phyloP scores from a whole-genome alignment of 768 basidiomycete genomes.

The Xerocomellus intermedius region DNA sequence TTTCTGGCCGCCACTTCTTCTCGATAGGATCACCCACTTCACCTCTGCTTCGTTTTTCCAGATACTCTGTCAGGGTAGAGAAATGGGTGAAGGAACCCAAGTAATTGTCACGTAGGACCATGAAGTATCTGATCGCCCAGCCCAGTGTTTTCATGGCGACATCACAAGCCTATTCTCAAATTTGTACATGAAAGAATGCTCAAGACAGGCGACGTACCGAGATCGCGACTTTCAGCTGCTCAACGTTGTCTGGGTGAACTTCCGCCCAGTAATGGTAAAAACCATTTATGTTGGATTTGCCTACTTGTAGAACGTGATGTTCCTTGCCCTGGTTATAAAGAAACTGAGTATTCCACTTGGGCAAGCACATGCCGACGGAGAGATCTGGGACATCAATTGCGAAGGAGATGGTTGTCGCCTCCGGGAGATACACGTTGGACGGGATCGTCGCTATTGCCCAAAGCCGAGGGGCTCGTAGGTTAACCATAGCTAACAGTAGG shows the following conservation, averaged over 20 bases:
- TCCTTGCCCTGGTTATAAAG: conserved; percentile 62
- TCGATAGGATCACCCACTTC: conserved; percentile 80
- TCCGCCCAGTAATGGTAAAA: conserved; percentile 75
- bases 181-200: background rate
- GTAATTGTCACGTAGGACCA: conserved; percentile 91
- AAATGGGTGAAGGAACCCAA: conserved; percentile 94
- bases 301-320: conserved; percentile 59
- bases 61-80: conserved; percentile 81
- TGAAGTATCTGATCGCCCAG: conserved; percentile 86
- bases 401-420: conserved; percentile 67
- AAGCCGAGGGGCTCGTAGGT: conserved; percentile 57
- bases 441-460: conserved; percentile 55
- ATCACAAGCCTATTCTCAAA: conserved; percentile 42
- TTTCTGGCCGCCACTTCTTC: conserved; percentile 75
- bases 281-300: conserved; percentile 55
- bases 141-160: conserved; percentile 71
- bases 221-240: conserved; percentile 71
- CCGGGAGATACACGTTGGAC: conserved; percentile 70
- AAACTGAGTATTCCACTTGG: conserved; percentile 86
- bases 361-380: conserved; percentile 61
- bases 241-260: conserved; percentile 67
- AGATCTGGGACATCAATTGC: conserved; percentile 57
- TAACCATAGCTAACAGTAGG: conserved; percentile 61
- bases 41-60: conserved; percentile 58
- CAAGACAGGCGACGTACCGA: conserved; percentile 38